phyloP scores from a whole-genome alignment of 2,329 filamentous ascomycete species.

The Cladophialophora psammophila region DNA sequence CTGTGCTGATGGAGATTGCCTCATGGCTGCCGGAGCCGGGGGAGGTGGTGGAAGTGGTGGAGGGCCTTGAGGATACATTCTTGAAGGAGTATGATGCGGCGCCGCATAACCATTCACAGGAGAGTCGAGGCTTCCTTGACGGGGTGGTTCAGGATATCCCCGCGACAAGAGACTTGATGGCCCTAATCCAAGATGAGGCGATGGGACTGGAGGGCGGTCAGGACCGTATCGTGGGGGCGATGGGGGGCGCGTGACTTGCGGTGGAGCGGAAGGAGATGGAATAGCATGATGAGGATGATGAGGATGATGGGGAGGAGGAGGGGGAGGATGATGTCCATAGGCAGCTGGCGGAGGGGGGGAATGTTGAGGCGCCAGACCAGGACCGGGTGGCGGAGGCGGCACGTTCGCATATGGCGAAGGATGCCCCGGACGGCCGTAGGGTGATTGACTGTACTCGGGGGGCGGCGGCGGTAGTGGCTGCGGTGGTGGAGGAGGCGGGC shows the following conservation, averaged over 20 bases:
- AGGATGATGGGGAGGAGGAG: constrained; percentile 9
- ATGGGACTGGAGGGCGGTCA: constrained; percentile 28
- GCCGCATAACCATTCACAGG: constrained; percentile 35
- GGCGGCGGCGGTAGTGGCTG: constrained; percentile 12
- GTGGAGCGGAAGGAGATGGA: constrained; percentile 15
- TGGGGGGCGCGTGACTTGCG: constrained; percentile 21
- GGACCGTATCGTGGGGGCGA: constrained; percentile 31
- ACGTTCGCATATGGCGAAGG: constrained; percentile 19
- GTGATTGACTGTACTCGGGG: constrained; percentile 28
- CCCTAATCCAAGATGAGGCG: constrained; percentile 30
- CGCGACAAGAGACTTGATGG: constrained; percentile 30
- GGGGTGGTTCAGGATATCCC: constrained; percentile 30
- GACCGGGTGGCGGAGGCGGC: constrained; percentile 31
- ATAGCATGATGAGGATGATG: constrained; percentile 24
- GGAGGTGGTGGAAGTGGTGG: constrained; percentile 22
- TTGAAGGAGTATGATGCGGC: constrained; percentile 22
- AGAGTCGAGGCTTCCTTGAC: constrained; percentile 27
- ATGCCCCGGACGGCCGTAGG: constrained; percentile 31
- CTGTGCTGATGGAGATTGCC: constrained; percentile 33
- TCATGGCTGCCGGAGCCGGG: constrained; percentile 1
- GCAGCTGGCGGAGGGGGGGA: constrained; percentile 32
- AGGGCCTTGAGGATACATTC: constrained; percentile 25
- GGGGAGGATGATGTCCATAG: constrained; percentile 27
- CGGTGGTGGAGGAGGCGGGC: constrained; percentile 21
- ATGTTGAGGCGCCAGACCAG: constrained; percentile 32